Base-by-base conservation (phyloP, 2,329 filamentous ascomycete genomes). In the Cyclaneusma minus region DNA sequence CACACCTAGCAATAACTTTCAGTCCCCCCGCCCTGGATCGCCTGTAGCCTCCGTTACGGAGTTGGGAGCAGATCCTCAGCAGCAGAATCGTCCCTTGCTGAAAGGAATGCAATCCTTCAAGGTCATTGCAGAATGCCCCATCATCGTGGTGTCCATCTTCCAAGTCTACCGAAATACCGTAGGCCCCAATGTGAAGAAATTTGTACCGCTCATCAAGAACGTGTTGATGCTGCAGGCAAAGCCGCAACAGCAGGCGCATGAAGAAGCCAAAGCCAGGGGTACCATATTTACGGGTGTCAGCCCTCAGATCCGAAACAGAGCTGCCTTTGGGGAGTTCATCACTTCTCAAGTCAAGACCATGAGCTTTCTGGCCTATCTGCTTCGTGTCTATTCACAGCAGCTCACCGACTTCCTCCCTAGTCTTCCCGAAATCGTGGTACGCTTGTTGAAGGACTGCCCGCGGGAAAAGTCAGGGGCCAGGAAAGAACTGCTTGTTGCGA, bases 41-140 rank as follows among this genome's bases (percentile, higher is more conserved):
- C 89, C 91, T 4, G 79, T 85, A 6, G 76, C 80, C 3, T 78
- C 83, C 1, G 68, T 79, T 3, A 66, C 76, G 11, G 89, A 95
- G 35, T 66, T 93, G 26, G 82, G 74, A 5, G 67, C 73, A 9
- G 85, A 94, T 41, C 58, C 62, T n/a, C 77, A 83, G 42, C 82
- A 87, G 45, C 77, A 84, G 41, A 72, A 70, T 29, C 73, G 85
- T 31, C 78, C 82, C 25, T 54, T 98, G 17, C 59, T 85, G 29
- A 92, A 83, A 52, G 89, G 89, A 16, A 94, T 94, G 82, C 83
- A 93, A 48, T 98, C 89, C 1, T 98, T 99, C 66, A 98, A 95
- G 51, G 87, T 98, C 13, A 67, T 98, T 4, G 84, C 87, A 2
- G 89, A 99, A 50, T 98, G 89, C 41, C 89, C 89, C 0, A 99